phyloP scores from a whole-genome alignment of 345 rosid species.

The Hirschfeldia incana region DNA sequence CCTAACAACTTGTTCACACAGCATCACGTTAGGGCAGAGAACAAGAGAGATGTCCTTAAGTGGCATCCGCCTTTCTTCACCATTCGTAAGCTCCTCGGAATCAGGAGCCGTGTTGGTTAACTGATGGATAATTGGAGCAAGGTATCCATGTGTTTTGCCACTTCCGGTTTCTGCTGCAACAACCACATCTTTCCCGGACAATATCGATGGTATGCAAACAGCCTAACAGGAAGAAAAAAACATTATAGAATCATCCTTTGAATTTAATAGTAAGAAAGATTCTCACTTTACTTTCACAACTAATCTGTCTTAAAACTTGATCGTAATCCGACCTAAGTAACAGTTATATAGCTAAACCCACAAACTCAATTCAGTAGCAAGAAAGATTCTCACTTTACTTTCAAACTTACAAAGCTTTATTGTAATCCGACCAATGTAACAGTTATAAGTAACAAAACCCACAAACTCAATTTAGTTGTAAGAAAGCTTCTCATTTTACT shows the following conservation, averaged over 20 bases:
- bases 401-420: background rate
- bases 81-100: conserved; percentile 21
- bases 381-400: background rate
- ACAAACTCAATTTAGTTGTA: background rate
- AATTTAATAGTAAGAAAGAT: background rate
- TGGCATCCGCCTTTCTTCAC: conserved; percentile 22
- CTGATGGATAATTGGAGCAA: conserved; percentile 70
- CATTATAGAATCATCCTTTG: background rate
- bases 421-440: background rate
- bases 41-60: conserved; percentile 51
- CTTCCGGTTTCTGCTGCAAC: conserved; percentile 98
- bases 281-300: background rate
- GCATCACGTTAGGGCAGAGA: conserved; percentile 86
- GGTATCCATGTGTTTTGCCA: conserved; percentile 87
- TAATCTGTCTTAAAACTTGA: background rate
- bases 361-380: background rate
- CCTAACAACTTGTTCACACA: conserved; percentile 88
- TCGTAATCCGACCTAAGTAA: background rate
- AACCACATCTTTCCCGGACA: conserved; percentile 83
- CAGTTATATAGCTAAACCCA: background rate
- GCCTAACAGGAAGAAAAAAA: conserved; percentile 47
- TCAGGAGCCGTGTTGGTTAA: conserved; percentile 34
- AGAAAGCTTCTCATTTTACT: background rate
- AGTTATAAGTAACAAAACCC: background rate
- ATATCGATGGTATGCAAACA: conserved; percentile 62